A percentile compares a stretch with the other conserved stretches of the same genome.
Conservation (phyloP, 345 rosid species). For the Populus simonii region DNA sequence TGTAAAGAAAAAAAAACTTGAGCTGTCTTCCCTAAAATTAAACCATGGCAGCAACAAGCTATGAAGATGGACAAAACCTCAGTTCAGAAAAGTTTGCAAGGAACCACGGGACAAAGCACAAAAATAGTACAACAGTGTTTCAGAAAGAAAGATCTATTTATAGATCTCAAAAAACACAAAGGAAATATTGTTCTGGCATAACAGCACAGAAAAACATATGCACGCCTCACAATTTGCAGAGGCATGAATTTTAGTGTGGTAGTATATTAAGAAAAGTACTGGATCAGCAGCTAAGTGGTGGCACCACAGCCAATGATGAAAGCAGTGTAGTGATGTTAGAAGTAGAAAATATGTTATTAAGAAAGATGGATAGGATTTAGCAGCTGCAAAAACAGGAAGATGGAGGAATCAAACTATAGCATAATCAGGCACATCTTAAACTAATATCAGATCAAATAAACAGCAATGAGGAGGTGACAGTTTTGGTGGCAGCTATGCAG, state of each 20-base stretch:
- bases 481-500: neutral
- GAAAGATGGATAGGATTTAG: neutral
- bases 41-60: neutral
- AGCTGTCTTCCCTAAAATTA: neutral
- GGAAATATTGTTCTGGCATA: neutral
- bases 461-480: neutral
- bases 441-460: neutral
- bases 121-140: neutral
- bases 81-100: neutral
- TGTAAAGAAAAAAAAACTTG: neutral
- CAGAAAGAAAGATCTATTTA: neutral
- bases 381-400: neutral
- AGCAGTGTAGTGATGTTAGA: neutral
- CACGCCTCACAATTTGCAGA: neutral
- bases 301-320: neutral
- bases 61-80: neutral
- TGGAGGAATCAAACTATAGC: neutral
- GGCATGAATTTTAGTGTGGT: neutral
- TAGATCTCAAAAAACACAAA: neutral
- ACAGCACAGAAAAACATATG: neutral
- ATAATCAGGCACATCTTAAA: neutral
- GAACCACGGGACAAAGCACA: neutral
- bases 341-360: neutral
- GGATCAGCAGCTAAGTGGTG: neutral
- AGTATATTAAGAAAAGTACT: neutral